Conservation (phyloP, 2,329 filamentous ascomycete genomes). For the Fusarium sp. region DNA sequence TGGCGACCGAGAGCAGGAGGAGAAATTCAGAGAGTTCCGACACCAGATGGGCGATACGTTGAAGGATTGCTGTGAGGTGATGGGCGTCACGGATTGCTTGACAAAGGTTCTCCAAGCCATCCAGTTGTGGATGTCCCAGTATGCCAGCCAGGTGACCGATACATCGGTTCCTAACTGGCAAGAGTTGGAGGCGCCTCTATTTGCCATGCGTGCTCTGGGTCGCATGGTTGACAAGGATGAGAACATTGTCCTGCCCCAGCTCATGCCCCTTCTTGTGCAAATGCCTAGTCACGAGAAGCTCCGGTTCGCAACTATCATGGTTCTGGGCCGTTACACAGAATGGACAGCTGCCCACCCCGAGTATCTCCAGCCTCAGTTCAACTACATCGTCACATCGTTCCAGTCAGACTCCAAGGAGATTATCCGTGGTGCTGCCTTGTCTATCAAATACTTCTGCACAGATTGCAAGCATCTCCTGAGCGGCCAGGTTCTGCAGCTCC, state of each 20-base stretch:
- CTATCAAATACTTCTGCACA: slow-evolving; percentile 96
- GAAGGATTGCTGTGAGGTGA: slow-evolving; percentile 96
- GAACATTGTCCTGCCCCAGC: slow-evolving; percentile 84
- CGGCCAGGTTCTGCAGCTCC: slow-evolving; percentile 84
- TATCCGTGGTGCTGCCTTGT: slow-evolving; percentile 87
- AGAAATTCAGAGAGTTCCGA: slow-evolving; percentile 95
- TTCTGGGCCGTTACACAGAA: slow-evolving; percentile 94
- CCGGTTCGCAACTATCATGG: slow-evolving; percentile 99
- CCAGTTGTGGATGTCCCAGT: slow-evolving; percentile 86
- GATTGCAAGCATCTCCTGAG: slow-evolving; percentile 91
- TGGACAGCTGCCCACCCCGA: slow-evolving; percentile 97
- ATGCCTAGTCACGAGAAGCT: slow-evolving; percentile 97
- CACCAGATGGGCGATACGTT: slow-evolving; percentile 98
- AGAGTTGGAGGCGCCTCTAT: slow-evolving; percentile 92
- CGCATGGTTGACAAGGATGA: slow-evolving; percentile 95
- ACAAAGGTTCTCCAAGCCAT: slow-evolving; percentile 89
- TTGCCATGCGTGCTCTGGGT: slow-evolving; percentile 95
- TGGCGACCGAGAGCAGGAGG: slow-evolving; percentile 93
- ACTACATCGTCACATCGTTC: slow-evolving; percentile 95
- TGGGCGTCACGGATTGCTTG: slow-evolving; percentile 91
- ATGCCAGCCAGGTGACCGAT: slow-evolving; percentile 78
- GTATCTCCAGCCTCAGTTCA: slow-evolving; percentile 90
- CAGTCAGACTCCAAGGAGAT: slow-evolving; percentile 90
- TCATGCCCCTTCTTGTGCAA: slow-evolving; percentile 93
- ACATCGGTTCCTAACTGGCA: slow-evolving; percentile 93